Evolutionary conservation across 2,329 filamentous ascomycete species (phyloP).

Genomic region (Pseudocercospora eumusae): DNA sequence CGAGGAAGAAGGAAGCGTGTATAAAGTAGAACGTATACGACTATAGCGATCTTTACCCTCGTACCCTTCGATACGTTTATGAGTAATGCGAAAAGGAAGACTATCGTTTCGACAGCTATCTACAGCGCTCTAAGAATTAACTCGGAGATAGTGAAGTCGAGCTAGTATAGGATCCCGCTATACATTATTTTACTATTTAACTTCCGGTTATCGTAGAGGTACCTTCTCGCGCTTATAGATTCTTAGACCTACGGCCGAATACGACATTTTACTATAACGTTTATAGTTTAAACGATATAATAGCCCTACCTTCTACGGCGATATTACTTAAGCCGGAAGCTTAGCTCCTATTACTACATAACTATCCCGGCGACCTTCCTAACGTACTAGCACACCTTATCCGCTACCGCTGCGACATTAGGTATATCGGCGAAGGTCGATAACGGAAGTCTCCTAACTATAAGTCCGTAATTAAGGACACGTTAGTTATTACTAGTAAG

Average conservation of each 20-base stretch:
- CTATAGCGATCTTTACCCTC: neutral
- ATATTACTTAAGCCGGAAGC: neutral
- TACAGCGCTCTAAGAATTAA: neutral
- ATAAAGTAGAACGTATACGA: neutral
- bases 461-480: neutral
- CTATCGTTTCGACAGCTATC: neutral
- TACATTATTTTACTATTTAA: neutral
- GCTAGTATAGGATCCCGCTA: neutral
- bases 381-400: neutral
- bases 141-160: neutral
- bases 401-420: neutral
- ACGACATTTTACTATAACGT: neutral
- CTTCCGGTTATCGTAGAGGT: neutral
- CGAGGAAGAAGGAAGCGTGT: neutral
- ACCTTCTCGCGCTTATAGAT: neutral
- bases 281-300: neutral
- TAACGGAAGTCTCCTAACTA: neutral
- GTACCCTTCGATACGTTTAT: too few species aligned
- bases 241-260: neutral
- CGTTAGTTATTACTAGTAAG: neutral
- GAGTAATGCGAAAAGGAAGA: neutral
- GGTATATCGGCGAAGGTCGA: neutral
- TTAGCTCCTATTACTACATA: neutral
- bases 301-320: neutral
- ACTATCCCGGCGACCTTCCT: neutral